Base-by-base conservation (phyloP, 225 moss, liverwort and hornwort species). In the Polytrichum commune region DNA sequence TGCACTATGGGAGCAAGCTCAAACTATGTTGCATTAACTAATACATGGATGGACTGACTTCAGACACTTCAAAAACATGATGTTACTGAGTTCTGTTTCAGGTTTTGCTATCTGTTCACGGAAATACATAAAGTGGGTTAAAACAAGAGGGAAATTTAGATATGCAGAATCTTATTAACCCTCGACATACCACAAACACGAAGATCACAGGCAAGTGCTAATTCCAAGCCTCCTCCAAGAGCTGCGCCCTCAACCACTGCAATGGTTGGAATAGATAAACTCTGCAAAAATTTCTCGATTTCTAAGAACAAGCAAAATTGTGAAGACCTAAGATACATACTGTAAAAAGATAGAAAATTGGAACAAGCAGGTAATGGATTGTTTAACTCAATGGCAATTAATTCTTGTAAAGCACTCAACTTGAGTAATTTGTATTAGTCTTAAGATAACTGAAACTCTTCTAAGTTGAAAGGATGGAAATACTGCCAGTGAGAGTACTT, bases 201-300 rank as follows among this genome's bases (percentile, higher is more conserved):
- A 66, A 98, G 82, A 82, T 98, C 97, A 81, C 97, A 98, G 64
- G 97, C 91, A 62, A 98, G 77, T 33, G 97, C 94, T 80, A 98
- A 75, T 77, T 98, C 97, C 71, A 98, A 68, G 63, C 97, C 97
- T 78, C 97, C 97, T 25, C 97, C 97, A 69, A 98, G 85, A 55
- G 92, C 97, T 62, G 83, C 91, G 79, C 97, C 97, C 83, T 98
- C 94, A 55, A 98, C 83, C 27, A 81, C 97, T 77, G 97, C 97
- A 75, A 95, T 98, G 70, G 97, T 94, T 72, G 97, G 97, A 74
- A 98, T 94, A 62, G 91, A 82, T 69, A 94, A 77, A 66, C 84
- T 86, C 94, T 97, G 90, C 82, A 60, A 63, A 69, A 54, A 57
- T n/a, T 22, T 8, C 22, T 57, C 57, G n/a, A 19, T 57, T 57